These are phyloP conservation scores for Lactarius akahatsu DNA, from an alignment of 768 basidiomycete genomes.

Conservation along the genomic window DNA sequence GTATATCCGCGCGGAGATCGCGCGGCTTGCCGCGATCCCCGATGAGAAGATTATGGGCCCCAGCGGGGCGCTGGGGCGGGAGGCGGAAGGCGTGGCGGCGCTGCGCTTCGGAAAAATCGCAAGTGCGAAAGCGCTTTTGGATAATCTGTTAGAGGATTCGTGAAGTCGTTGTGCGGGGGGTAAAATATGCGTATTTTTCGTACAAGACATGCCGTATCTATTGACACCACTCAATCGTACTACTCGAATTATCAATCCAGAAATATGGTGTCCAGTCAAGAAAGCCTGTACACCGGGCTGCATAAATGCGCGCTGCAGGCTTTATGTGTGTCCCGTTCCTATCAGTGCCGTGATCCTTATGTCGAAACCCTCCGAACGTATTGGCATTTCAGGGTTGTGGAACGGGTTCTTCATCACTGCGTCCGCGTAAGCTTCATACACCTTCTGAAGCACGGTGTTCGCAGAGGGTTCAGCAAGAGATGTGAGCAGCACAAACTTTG, in stretches of 20 bases:
- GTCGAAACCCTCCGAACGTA: constrained; percentile 89
- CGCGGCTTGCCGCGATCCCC: constrained; percentile 20
- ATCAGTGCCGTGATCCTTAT: constrained; percentile 60
- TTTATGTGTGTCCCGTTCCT: constrained; percentile 21
- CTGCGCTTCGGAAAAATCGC: constrained; percentile 23
- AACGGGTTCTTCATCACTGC: constrained; percentile 99
- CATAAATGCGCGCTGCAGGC: neutral
- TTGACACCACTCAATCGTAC: constrained; percentile 18
- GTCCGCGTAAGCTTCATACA: constrained; percentile 93
- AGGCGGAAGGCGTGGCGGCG: constrained; percentile 21
- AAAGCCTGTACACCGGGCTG: neutral
- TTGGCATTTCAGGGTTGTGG: constrained; percentile 99
- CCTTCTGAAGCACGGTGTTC: constrained; percentile 71
- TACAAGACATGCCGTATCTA: constrained; percentile 8
- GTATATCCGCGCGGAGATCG: constrained; percentile 24
- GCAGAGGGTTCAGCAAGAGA: constrained; percentile 72
- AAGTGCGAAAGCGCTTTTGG: constrained; percentile 9
- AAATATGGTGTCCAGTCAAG: neutral
- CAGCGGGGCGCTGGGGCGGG: constrained; percentile 17
- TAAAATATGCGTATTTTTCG: constrained; percentile 8
- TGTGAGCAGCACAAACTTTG: constrained; percentile 92
- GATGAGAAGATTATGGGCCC: constrained; percentile 23
- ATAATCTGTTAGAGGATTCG: constrained; percentile 6
- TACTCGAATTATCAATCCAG: neutral
- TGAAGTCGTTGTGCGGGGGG: neutral